Conservation (phyloP, 176 grass and related monocot species). For the Bothriochloa decipiens region DNA sequence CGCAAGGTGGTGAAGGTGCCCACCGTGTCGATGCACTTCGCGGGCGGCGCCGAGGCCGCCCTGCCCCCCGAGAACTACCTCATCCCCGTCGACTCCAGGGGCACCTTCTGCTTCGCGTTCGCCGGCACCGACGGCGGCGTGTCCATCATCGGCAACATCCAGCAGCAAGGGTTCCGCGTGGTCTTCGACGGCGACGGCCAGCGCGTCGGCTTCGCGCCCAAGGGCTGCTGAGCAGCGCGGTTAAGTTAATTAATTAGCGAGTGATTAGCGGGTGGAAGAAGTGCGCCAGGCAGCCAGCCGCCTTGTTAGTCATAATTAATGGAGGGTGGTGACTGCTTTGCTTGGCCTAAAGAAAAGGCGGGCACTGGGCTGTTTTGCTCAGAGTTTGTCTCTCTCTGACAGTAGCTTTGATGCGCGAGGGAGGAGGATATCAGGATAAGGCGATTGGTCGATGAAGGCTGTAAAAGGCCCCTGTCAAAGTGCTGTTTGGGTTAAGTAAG, state of each 20-base stretch:
- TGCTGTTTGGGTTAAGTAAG: conserved; percentile 6
- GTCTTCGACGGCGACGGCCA: conserved; percentile 76
- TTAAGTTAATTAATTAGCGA: conserved; percentile 22
- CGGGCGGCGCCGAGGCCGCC: conserved; percentile 53
- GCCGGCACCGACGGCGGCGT: conserved; percentile 85
- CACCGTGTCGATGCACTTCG: conserved; percentile 86
- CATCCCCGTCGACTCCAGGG: conserved; percentile 82
- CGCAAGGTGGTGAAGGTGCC: conserved; percentile 88
- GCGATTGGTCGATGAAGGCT: conserved; percentile 24
- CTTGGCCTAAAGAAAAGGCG: not conserved
- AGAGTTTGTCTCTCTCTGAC: not conserved
- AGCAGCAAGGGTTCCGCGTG: conserved; percentile 92
- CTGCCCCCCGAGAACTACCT: conserved; percentile 98
- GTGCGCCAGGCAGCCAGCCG: not conserved
- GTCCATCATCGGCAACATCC: conserved; percentile 94
- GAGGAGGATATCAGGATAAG: conserved; percentile 41
- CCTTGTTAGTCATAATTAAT: conserved; percentile 44
- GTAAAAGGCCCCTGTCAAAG: conserved; percentile 31
- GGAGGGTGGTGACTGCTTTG: not conserved
- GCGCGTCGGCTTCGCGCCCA: conserved; percentile 65
- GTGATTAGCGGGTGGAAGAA: conserved; percentile 1
- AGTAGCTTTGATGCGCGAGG: not conserved
- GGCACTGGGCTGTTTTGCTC: not conserved
- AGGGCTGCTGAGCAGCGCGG: conserved; percentile 48
- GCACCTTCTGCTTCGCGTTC: conserved; percentile 97